These are phyloP conservation scores for Erodium moschatum DNA, from an alignment of 441 rosid species.

Conservation along the genomic window DNA sequence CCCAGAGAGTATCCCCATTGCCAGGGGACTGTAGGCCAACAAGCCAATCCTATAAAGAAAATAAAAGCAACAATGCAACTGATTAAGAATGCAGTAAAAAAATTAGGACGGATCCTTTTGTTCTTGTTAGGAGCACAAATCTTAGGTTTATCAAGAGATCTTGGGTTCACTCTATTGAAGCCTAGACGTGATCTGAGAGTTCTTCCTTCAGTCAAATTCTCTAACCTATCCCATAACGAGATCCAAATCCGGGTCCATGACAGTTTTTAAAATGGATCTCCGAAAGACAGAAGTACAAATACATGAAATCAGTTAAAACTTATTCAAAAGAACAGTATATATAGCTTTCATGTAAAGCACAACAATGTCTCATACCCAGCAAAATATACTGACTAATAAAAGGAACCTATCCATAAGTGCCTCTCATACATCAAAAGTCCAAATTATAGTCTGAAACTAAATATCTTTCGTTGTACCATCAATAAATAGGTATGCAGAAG, in stretches of 20 bases:
- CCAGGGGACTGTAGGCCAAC: conserved; percentile 57
- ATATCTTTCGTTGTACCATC: not conserved
- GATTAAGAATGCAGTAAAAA: not conserved
- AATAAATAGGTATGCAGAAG: not conserved
- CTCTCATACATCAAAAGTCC: not conserved
- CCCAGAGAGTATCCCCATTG: conserved; percentile 64
- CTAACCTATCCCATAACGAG: no score
- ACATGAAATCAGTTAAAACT: not conserved
- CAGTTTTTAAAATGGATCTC: conserved; percentile 4
- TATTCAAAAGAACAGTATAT: not conserved
- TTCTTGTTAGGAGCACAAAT: no score
- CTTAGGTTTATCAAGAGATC: no score
- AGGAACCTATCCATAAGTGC: not conserved
- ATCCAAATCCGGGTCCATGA: no score
- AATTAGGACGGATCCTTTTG: not conserved
- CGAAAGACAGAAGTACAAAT: not conserved
- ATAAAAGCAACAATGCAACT: not conserved
- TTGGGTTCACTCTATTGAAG: no score
- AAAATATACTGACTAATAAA: not conserved
- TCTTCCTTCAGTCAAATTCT: no score
- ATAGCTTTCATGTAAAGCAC: not conserved
- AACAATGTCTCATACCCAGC: not conserved
- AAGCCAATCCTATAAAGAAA: conserved; percentile 32
- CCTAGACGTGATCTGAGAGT: no score
- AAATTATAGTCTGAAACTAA: not conserved